phyloP scores from a whole-genome alignment of 805 yeast genomes.

The Wickerhamomyces canadensis region DNA sequence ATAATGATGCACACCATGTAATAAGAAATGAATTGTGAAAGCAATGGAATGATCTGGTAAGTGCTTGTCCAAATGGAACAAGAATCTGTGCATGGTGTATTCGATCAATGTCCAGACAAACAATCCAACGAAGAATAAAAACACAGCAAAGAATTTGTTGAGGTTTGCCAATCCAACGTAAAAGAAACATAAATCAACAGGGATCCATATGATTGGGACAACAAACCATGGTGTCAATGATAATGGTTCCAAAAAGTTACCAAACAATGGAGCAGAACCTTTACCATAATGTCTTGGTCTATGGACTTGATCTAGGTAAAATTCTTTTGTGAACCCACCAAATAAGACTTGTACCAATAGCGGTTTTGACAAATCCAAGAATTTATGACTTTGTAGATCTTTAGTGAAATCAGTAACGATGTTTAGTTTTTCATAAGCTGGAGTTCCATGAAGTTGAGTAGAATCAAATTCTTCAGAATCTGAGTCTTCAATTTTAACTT shows the following conservation, averaged over 20 bases:
- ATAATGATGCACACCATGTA: conserved; percentile 96
- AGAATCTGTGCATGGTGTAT: conserved; percentile 80
- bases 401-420: conserved; percentile 71
- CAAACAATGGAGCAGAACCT: conserved; percentile 94
- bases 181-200: conserved; percentile 63
- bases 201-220: conserved; percentile 84
- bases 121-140: conserved; percentile 73
- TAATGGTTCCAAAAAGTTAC: conserved; percentile 89
- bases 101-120: conserved; percentile 92
- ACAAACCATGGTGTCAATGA: conserved; percentile 94
- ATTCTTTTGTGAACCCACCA: conserved; percentile 75
- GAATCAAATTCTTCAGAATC: conserved; percentile 38
- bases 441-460: conserved; percentile 57
- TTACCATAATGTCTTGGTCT: conserved; percentile 97
- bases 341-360: conserved; percentile 73
- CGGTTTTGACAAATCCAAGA: conserved; percentile 81
- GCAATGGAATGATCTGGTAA: conserved; percentile 77
- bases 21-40: conserved; percentile 77
- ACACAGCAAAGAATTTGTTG: conserved; percentile 38
- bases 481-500: conserved; percentile 42
- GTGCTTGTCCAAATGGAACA: conserved; percentile 86
- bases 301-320: conserved; percentile 93
- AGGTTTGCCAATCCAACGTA: conserved; percentile 50
- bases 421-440: conserved; percentile 65
- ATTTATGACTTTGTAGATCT: conserved; percentile 75